These are phyloP conservation scores for Metschnikowia vanudenii DNA, from an alignment of 805 yeast genomes.

Conservation along the genomic window DNA sequence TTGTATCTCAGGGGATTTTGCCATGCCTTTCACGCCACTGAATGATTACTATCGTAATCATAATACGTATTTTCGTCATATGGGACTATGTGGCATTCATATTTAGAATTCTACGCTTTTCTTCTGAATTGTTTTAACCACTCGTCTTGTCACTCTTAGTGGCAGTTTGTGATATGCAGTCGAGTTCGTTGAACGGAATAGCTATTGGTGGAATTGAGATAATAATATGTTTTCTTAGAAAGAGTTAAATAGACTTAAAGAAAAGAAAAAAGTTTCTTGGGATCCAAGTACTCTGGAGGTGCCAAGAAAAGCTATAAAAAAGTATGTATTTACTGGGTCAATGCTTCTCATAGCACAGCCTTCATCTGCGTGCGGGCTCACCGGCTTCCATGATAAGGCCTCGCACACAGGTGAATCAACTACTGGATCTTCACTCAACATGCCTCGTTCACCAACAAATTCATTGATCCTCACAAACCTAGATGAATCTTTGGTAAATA, in stretches of 20 bases:
- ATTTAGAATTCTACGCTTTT: background rate
- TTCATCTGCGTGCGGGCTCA: background rate
- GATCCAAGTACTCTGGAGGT: too few relatives aligned
- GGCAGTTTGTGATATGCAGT: background rate
- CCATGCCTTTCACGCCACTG: constrained; percentile 6
- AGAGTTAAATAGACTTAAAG: too few relatives aligned
- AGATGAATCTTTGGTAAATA: constrained; percentile 19
- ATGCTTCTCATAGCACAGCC: background rate
- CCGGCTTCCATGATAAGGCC: background rate
- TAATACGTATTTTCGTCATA: constrained; percentile 36
- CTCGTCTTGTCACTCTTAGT: background rate
- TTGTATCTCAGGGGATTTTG: constrained; percentile 35
- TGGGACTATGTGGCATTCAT: constrained; percentile 33
- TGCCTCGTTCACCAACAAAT: constrained; percentile 24
- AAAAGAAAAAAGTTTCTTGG: background rate
- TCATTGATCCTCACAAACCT: constrained; percentile 37
- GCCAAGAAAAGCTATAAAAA: too few relatives aligned
- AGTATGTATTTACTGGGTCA: too few relatives aligned
- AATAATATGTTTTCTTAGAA: too few relatives aligned
- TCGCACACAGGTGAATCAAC: background rate
- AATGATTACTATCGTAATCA: constrained; percentile 30
- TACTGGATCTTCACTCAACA: background rate
- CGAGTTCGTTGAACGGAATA: background rate
- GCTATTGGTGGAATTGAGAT: too few relatives aligned
- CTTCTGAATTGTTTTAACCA: background rate